Percentiles rank a stretch among this genome's conserved stretches.
Conservation (phyloP, 2,329 filamentous ascomycete species). For the Stachybotrys elegans region DNA sequence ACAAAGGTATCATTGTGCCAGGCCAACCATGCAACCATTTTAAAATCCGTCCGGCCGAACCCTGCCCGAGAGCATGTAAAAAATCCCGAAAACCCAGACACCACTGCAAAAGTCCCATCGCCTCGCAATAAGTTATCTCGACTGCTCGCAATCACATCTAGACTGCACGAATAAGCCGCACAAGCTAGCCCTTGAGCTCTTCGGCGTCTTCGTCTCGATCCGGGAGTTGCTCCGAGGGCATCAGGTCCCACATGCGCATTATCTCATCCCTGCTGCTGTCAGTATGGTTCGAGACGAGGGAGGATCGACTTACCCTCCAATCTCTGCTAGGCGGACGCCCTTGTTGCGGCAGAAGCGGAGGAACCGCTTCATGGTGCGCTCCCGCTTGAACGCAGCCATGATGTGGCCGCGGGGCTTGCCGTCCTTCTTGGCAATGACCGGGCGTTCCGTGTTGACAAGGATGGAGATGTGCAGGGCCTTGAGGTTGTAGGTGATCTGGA, state of each 20-base stretch:
- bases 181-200: constrained; percentile 18
- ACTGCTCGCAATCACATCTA: too few relatives aligned
- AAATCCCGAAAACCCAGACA: too few relatives aligned
- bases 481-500: constrained; percentile 38
- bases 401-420: constrained; percentile 38
- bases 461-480: constrained; percentile 38
- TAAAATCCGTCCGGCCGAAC: too few relatives aligned
- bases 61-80: too few relatives aligned
- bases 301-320: constrained; percentile 30
- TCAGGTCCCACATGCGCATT: constrained; percentile 26
- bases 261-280: constrained; percentile 27
- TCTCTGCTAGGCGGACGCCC: constrained; percentile 35
- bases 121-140: too few relatives aligned
- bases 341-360: constrained; percentile 40
- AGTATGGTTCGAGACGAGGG: constrained; percentile 1
- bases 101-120: too few relatives aligned
- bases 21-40: too few relatives aligned
- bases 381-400: constrained; percentile 46
- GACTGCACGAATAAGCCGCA: too few relatives aligned
- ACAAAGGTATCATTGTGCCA: too few relatives aligned
- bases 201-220: constrained; percentile 19
- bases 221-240: constrained; percentile 27
- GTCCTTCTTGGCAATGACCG: constrained; percentile 18
- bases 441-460: constrained; percentile 25
- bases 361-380: constrained; percentile 48